These are phyloP conservation scores for Talaromyces liani DNA, from an alignment of 495 filamentous ascomycete species.

Conservation along the genomic window DNA sequence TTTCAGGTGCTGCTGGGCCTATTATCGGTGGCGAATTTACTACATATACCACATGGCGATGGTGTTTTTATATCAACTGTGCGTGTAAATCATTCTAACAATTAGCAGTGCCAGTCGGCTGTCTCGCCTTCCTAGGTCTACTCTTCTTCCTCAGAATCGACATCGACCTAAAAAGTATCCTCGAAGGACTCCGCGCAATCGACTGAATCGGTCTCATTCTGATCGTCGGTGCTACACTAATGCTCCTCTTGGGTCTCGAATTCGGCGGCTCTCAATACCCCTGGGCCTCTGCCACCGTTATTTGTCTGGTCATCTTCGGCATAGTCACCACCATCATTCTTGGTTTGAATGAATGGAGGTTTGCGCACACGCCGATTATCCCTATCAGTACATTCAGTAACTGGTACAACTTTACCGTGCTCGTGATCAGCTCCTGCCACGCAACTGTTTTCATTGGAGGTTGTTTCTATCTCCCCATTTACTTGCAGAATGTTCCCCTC, in stretches of 20 bases:
- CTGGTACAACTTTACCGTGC: slow-evolving; percentile 49
- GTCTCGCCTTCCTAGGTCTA: slow-evolving; percentile 57
- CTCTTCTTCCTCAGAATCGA: slow-evolving; percentile 67
- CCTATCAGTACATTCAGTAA: slow-evolving; percentile 61
- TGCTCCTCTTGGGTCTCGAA: slow-evolving; percentile 74
- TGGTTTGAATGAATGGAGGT: slow-evolving; percentile 58
- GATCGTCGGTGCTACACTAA: slow-evolving; percentile 69
- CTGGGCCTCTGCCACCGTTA: slow-evolving; percentile 66
- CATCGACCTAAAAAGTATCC: slow-evolving; percentile 63
- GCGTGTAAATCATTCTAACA: slow-evolving; percentile 11
- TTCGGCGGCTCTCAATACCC: slow-evolving; percentile 67
- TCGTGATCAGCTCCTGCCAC: slow-evolving; percentile 55
- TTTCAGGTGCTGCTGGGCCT: slow-evolving; percentile 13
- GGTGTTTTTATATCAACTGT: slow-evolving; percentile 49
- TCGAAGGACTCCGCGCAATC: slow-evolving; percentile 62
- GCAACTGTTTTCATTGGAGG: slow-evolving; percentile 67
- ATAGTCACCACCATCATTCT: slow-evolving; percentile 54
- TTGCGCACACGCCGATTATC: slow-evolving; percentile 72
- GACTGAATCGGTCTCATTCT: slow-evolving; percentile 67
- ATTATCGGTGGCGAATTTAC: slow-evolving; percentile 22
- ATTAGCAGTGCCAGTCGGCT: slow-evolving; percentile 55
- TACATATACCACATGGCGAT: slow-evolving; percentile 21
- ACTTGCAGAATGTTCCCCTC: slow-evolving; percentile 70
- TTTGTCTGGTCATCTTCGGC: slow-evolving; percentile 76
- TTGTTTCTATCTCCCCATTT: slow-evolving; percentile 70